Conservation (phyloP, 345 rosid species). For the Garcia nutans region DNA sequence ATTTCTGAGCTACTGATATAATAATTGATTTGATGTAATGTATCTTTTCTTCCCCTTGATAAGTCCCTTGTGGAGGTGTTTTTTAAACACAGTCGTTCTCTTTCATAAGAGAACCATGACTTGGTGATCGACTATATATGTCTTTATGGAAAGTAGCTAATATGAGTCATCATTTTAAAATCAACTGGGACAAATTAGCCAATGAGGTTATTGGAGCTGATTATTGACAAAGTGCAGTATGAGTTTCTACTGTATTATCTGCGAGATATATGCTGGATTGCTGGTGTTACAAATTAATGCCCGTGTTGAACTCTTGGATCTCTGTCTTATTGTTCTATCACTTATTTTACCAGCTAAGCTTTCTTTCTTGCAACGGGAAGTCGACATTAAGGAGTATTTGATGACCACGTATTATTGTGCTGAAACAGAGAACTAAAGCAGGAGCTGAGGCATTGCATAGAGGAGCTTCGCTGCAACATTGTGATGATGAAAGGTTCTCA, state of each 20-base stretch:
- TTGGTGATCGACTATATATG: neutral
- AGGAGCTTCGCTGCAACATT: slow-evolving; percentile 64
- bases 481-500: slow-evolving; percentile 60
- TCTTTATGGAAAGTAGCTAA: neutral
- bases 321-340: neutral
- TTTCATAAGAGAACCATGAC: neutral
- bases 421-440: slow-evolving; percentile 59
- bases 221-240: neutral
- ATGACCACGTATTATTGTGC: slow-evolving; percentile 18
- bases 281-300: neutral
- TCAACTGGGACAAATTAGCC: neutral
- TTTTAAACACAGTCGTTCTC: neutral
- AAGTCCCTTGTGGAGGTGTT: neutral
- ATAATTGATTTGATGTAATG: slow-evolving; percentile 9
- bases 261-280: neutral
- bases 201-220: neutral
- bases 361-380: neutral
- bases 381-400: neutral
- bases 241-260: neutral
- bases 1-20: slow-evolving; percentile 37
- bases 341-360: neutral
- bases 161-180: neutral
- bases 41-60: neutral
- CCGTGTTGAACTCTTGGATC: neutral
- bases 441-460: slow-evolving; percentile 62